These are phyloP conservation scores for Tolypocladium nubicola DNA, from an alignment of 2,329 filamentous ascomycete genomes.

Conservation along the genomic window DNA sequence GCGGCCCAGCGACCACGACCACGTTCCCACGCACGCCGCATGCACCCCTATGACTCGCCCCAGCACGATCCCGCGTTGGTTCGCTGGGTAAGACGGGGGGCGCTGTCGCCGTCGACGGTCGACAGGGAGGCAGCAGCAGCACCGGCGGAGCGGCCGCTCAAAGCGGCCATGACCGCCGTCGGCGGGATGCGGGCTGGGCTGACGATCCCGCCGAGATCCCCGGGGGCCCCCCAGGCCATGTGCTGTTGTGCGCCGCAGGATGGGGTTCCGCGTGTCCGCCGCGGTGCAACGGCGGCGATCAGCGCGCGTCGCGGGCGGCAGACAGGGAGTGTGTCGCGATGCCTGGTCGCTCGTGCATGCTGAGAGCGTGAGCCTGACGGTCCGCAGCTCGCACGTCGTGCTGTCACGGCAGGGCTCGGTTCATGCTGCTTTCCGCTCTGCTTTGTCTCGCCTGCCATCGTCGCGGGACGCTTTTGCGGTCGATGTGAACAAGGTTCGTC, in stretches of 20 bases:
- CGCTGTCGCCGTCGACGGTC: background rate
- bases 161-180: background rate
- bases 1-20: background rate
- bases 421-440: background rate
- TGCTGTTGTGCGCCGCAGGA: background rate
- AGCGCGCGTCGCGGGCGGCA: background rate
- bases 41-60: background rate
- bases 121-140: background rate
- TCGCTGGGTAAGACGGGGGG: background rate
- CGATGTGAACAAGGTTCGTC: background rate
- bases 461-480: background rate
- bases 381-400: background rate
- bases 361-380: background rate
- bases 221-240: background rate
- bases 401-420: background rate
- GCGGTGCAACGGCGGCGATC: background rate
- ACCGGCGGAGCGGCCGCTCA: background rate
- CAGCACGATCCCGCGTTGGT: background rate
- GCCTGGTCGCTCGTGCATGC: background rate
- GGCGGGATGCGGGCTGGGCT: background rate
- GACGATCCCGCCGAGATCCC: background rate
- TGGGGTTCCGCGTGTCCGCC: background rate
- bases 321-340: background rate
- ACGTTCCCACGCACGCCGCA: background rate
- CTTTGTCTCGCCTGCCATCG: background rate